Evolutionary conservation across 371 early-diverging fungal genomes (phyloP).

Genomic region (Encephalitozoon romaleae): DNA sequence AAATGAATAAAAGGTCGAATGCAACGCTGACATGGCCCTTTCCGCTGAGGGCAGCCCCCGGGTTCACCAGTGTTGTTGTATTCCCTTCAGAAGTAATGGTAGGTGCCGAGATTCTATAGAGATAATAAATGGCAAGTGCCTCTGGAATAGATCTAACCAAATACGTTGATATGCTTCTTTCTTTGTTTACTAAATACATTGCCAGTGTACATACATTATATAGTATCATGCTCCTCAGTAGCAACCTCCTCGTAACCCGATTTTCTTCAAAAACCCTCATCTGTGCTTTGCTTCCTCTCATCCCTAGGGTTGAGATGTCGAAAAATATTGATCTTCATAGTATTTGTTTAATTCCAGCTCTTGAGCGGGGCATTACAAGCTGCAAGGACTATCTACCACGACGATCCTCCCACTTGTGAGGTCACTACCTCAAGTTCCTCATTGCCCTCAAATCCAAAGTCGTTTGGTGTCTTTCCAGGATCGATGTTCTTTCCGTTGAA

Average conservation of each 20-base stretch:
- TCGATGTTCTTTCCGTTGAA: conserved; percentile 43
- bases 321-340: not conserved
- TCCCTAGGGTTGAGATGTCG: not conserved
- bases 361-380: not conserved
- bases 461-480: conserved; percentile 25
- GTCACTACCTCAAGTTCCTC: conserved; percentile 49
- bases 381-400: not conserved
- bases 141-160: conserved; percentile 18
- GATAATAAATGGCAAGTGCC: not conserved
- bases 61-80: not conserved
- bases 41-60: conserved; percentile 2
- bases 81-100: not conserved
- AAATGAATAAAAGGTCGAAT: conserved; percentile 17
- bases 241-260: conserved; percentile 1
- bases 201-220: conserved; percentile 7
- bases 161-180: not conserved
- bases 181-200: conserved; percentile 5
- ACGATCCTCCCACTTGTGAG: conserved; percentile 51
- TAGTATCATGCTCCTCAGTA: not conserved
- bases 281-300: conserved; percentile 37
- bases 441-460: conserved; percentile 30
- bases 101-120: conserved; percentile 25
- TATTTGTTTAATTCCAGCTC: not conserved
- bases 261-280: conserved; percentile 21
- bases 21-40: conserved; percentile 20